Evolutionary conservation across 2,329 filamentous ascomycete species (phyloP), one percentile per base, ranked within the genome.

Genomic region (Ophiostoma himal-ulmi): DNA sequence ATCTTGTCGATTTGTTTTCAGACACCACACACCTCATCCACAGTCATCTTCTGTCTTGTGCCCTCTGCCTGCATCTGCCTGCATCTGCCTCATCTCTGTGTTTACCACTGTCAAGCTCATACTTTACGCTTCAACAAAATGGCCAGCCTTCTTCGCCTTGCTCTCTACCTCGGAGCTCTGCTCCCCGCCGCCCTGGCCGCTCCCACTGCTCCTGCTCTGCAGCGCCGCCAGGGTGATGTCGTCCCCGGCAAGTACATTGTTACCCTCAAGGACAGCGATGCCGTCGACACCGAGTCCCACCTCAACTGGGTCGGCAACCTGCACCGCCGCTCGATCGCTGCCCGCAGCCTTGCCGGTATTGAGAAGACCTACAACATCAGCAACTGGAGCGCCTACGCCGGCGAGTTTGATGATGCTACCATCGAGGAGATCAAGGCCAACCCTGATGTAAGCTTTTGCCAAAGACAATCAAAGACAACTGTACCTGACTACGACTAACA

Each of bases 371-470:
- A 62, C 57, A 62, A 62, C 57, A 62, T 62, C 26, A 62, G 57
- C 57, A 62, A 62, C 57, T 62, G 57, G 57, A 62, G 57, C 57
- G 57, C 57, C 57, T 37, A 66, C 6, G 57, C 57, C 7, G 57
- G 57, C 57, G 57, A 62, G 57, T 85, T 96, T 78, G 94, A 98
- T 82, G 54, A 69, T 3, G 36, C 70, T 20, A 73, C 72, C 71
- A 66, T 72, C 39, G 72, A 73, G 70, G 60, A 70, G 8, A 72
- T 73, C 70, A 78, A 82, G 57, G 82, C 87, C 75, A 86, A 85
- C 77, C 86, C 93, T 82, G 83, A 84, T 75, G 84, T 99, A 34
- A 34, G 57, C 5, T 26, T 34, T 0, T 62, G 8, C 4, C 3
- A 48, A 20, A 8, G 17, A 48, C 30, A 7, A 48, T n/a, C 30